Evolutionary conservation across 2,329 filamentous ascomycete species (phyloP).

Genomic region (Lasiodiplodia sp.): DNA sequence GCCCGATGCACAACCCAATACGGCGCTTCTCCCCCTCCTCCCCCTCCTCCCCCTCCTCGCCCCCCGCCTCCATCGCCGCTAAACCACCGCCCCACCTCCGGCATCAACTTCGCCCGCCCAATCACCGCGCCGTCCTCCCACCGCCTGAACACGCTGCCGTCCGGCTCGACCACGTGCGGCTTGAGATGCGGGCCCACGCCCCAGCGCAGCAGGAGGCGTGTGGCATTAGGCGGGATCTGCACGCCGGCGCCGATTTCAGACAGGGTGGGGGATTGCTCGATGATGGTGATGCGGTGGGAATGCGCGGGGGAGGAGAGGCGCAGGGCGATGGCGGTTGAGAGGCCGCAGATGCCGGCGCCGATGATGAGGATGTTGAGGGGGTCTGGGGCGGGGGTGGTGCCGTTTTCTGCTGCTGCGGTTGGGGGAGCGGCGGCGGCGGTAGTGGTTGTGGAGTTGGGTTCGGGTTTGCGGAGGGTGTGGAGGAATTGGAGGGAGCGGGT

Average conservation of each 20-base stretch:
- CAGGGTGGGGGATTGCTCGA: conserved; percentile 45
- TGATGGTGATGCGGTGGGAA: conserved; percentile 39
- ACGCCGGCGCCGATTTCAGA: conserved; percentile 37
- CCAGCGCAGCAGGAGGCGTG: conserved; percentile 56
- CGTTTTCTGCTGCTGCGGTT: conserved; percentile 26
- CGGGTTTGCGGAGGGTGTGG: neutral
- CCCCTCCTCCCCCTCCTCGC: conserved; percentile 40
- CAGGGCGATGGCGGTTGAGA: conserved; percentile 32
- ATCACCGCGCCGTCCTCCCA: conserved; percentile 57
- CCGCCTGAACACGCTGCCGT: conserved; percentile 56
- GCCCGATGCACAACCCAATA: conserved; percentile 38
- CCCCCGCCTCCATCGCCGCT: conserved; percentile 59
- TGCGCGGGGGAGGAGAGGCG: neutral
- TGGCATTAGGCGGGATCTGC: conserved; percentile 37
- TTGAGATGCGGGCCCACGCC: conserved; percentile 43
- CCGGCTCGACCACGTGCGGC: conserved; percentile 45
- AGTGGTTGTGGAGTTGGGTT: neutral
- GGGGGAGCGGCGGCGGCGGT: neutral
- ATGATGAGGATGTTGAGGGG: conserved; percentile 31
- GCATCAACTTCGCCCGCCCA: conserved; percentile 58
- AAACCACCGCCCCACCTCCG: conserved; percentile 54
- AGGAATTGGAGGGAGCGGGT: conserved; percentile 35
- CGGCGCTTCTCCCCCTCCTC: conserved; percentile 37
- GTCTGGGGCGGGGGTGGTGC: neutral
- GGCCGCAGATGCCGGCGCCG: conserved; percentile 35